These are phyloP conservation scores for Maudiozyma humilis DNA, from an alignment of 1,139 yeast species.

Conservation along the genomic window DNA sequence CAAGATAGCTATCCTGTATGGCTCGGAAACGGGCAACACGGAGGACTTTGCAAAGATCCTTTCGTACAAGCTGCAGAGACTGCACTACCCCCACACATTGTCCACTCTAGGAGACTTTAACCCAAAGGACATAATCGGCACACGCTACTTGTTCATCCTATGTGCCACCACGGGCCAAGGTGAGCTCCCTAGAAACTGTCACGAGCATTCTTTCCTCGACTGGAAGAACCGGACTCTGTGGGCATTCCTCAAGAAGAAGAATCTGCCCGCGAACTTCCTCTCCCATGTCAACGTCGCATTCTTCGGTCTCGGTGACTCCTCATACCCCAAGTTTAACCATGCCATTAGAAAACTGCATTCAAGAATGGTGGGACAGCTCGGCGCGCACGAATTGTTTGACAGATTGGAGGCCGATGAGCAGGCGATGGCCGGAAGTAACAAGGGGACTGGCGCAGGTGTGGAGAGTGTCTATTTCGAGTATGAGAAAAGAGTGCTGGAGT, in stretches of 20 bases:
- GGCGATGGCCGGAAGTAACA: constrained; percentile 32
- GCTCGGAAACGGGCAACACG: constrained; percentile 90
- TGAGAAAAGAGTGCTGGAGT: constrained; percentile 47
- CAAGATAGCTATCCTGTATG: constrained; percentile 60
- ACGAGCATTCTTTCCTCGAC: constrained; percentile 18
- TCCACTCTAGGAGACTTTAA: constrained; percentile 59
- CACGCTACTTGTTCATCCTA: constrained; percentile 50
- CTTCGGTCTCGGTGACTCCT: constrained; percentile 92
- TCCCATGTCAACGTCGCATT: constrained; percentile 58
- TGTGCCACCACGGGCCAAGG: constrained; percentile 97
- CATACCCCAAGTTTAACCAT: constrained; percentile 79
- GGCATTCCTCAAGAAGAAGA: constrained; percentile 60
- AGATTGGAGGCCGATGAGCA: constrained; percentile 89
- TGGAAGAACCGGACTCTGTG: constrained; percentile 45
- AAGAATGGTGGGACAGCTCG: constrained; percentile 62
- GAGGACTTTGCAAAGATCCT: constrained; percentile 74
- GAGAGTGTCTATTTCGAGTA: constrained; percentile 74
- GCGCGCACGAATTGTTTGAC: constrained; percentile 62
- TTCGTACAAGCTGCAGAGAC: constrained; percentile 47
- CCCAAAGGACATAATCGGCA: constrained; percentile 40
- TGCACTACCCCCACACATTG: constrained; percentile 45
- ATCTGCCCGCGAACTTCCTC: constrained; percentile 56
- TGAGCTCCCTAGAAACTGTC: constrained; percentile 72
- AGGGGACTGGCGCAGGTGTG: constrained; percentile 57
- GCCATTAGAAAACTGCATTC: constrained; percentile 77